Evolutionary conservation across 257 asterid genomes (phyloP).

Genomic region (Coffea canephora): DNA sequence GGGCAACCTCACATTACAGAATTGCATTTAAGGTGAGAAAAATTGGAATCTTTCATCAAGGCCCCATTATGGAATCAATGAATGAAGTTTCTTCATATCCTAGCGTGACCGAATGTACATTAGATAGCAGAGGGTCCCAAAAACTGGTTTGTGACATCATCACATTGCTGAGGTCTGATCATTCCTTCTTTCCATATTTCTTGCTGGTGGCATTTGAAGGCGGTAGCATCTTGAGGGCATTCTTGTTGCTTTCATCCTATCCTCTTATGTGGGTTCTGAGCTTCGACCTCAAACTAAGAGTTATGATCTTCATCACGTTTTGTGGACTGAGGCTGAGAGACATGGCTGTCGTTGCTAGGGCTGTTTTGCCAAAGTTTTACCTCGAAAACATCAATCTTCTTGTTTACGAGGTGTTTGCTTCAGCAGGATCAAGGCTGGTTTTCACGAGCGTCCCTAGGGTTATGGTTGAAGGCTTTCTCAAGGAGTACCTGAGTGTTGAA

Average conservation of each 20-base stretch:
- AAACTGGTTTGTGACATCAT: constrained; percentile 58
- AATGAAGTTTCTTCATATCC: constrained; percentile 35
- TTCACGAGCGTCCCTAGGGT: constrained; percentile 69
- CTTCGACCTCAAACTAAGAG: constrained; percentile 44
- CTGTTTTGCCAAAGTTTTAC: constrained; percentile 87
- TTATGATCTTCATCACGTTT: constrained; percentile 73
- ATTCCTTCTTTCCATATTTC: constrained; percentile 80
- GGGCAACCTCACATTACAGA: background rate
- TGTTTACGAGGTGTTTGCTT: constrained; percentile 43
- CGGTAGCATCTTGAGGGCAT: constrained; percentile 69
- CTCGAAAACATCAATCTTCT: constrained; percentile 55
- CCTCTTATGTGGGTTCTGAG: constrained; percentile 48
- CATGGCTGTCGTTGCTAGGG: constrained; percentile 57
- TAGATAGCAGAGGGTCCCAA: constrained; percentile 29
- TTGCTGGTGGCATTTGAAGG: constrained; percentile 94
- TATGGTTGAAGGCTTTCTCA: constrained; percentile 75
- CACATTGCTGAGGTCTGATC: constrained; percentile 42
- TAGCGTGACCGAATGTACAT: constrained; percentile 36
- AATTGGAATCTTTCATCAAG: no score
- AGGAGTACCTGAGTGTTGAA: constrained; percentile 63
- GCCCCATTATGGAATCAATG: no score
- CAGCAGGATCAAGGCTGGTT: constrained; percentile 44
- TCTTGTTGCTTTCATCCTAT: constrained; percentile 56
- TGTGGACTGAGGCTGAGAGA: constrained; percentile 60
- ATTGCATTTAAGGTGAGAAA: background rate